Evolutionary conservation across 345 rosid species (phyloP).

Genomic region (Cardamine occulta): DNA sequence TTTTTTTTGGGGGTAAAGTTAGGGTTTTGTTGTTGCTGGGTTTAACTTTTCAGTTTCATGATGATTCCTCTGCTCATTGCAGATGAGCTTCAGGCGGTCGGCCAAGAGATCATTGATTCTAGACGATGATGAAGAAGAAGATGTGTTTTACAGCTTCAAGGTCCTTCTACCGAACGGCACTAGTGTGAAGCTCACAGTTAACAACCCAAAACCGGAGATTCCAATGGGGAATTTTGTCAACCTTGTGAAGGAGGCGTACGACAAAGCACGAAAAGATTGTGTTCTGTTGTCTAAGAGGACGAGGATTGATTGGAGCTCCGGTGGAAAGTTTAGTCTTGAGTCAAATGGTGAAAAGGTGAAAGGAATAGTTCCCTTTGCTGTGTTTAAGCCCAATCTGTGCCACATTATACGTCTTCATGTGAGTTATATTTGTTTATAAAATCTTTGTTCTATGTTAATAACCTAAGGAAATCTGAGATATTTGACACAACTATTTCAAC

Average conservation of each 20-base stretch:
- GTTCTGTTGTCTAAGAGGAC: not conserved
- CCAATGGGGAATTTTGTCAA: slow-evolving; percentile 42
- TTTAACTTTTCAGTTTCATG: slow-evolving; percentile 2
- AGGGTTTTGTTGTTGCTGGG: slow-evolving; percentile 1
- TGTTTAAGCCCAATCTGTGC: slow-evolving; percentile 47
- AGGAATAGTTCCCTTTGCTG: slow-evolving; percentile 37
- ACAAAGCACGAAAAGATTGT: slow-evolving; percentile 12
- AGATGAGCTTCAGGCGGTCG: slow-evolving; percentile 28
- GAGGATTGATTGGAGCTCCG: too few relatives aligned
- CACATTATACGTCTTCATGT: slow-evolving; percentile 60
- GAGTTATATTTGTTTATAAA: not conserved
- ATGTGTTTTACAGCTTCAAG: slow-evolving; percentile 46
- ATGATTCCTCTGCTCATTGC: slow-evolving; percentile 12
- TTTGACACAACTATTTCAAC: not conserved
- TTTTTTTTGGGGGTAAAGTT: not conserved
- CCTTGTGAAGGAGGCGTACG: slow-evolving; percentile 46
- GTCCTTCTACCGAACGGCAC: slow-evolving; percentile 62
- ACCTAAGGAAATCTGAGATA: not conserved
- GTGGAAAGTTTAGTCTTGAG: slow-evolving; percentile 25
- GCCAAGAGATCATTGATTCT: slow-evolving; percentile 36
- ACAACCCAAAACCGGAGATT: slow-evolving; percentile 42
- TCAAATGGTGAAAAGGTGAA: slow-evolving; percentile 37
- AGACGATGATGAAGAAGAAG: slow-evolving; percentile 26
- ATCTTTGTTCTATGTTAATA: not conserved
- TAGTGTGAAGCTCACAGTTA: slow-evolving; percentile 42